Base-by-base conservation (phyloP, 768 basidiomycete genomes). In the Russula brevipes region DNA sequence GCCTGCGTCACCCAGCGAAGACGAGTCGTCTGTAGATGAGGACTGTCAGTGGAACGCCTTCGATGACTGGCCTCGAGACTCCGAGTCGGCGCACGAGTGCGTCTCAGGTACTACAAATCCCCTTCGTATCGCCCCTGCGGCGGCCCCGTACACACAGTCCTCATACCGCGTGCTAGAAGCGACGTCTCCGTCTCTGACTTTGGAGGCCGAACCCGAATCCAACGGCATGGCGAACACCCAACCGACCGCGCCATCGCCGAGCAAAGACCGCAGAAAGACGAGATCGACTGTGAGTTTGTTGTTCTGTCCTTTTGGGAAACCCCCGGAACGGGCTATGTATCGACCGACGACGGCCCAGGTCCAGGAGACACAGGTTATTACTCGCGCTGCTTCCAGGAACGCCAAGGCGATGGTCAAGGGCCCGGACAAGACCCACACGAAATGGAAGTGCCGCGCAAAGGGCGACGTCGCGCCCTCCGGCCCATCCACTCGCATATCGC, bases 351-450 rank as follows among this genome's bases (percentile, higher is more conserved):
- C 24, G 9, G 11, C 38, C 5, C 12, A 39, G 38, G 38, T 24
- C 24, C 38, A 52, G 53, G 12, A 41, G 54, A 61, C 38, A 31
- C 62, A 63, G 52, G 45, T 53, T 8, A 17, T 39, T 35, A 63
- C 38, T 41, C 52, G 57, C 38, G 57, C 51, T 12, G 52, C 45
- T 6, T 11, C 63, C 47, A 54, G 47, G 41, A 60, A 50, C 39
- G 31, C 54, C 30, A 50, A 50, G 31, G 49, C 17, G 47, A 50
- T 45, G 36, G 54, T 55, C 58, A 52, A 56, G 63, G 59, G 41
- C 35, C 57, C 46, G 54, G 57, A 59, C 35, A 59, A 52, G 53
- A 30, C 63, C 38, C 53, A 64, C 63, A 46, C 59, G 59, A 64
- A 50, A 54, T 60, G 59, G 58, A 60, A 60, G 59, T 60, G 53